phyloP scores from a whole-genome alignment of 768 basidiomycete genomes.

The Sistotremastrum niveocremeum region DNA sequence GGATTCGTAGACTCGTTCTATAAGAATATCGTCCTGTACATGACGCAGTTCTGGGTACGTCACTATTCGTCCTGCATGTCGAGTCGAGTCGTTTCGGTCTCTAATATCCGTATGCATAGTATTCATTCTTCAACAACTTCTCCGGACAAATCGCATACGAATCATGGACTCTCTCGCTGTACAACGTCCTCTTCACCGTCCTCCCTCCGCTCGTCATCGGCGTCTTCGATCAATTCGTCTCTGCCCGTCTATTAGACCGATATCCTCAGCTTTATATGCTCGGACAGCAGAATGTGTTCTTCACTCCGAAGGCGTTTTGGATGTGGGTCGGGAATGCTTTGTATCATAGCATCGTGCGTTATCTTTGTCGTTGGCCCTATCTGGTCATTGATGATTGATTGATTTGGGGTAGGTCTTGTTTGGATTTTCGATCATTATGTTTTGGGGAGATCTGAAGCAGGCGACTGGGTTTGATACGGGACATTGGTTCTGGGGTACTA shows the following conservation, averaged over 20 bases:
- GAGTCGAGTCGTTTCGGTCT: slow-evolving; percentile 1
- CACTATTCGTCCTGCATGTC: background rate
- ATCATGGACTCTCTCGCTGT: slow-evolving; percentile 95
- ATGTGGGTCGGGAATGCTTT: slow-evolving; percentile 81
- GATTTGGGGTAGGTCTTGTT: slow-evolving; percentile 51
- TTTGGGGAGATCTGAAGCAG: slow-evolving; percentile 86
- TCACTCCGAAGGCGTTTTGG: slow-evolving; percentile 86
- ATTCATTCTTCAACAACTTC: slow-evolving; percentile 98
- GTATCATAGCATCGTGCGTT: slow-evolving; percentile 73
- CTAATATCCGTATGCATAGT: slow-evolving; percentile 35
- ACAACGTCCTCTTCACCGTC: slow-evolving; percentile 93
- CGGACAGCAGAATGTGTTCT: slow-evolving; percentile 90
- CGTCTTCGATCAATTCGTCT: slow-evolving; percentile 97
- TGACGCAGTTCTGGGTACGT: slow-evolving; percentile 96
- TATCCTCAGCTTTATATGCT: slow-evolving; percentile 95
- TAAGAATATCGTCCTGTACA: slow-evolving; percentile 96
- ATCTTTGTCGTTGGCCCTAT: background rate
- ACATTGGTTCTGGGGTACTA: slow-evolving; percentile 99
- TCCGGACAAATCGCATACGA: slow-evolving; percentile 98
- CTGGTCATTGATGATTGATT: slow-evolving; percentile 1
- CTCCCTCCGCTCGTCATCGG: slow-evolving; percentile 96
- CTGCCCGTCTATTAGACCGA: slow-evolving; percentile 87
- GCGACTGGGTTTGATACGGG: slow-evolving; percentile 72
- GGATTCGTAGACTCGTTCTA: slow-evolving; percentile 76
- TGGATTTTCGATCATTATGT: slow-evolving; percentile 77